Evolutionary conservation across 1,284 basidiomycete species (phyloP), one percentile per base, ranked within the genome.

Genomic region (Boletus semigastroideus): DNA sequence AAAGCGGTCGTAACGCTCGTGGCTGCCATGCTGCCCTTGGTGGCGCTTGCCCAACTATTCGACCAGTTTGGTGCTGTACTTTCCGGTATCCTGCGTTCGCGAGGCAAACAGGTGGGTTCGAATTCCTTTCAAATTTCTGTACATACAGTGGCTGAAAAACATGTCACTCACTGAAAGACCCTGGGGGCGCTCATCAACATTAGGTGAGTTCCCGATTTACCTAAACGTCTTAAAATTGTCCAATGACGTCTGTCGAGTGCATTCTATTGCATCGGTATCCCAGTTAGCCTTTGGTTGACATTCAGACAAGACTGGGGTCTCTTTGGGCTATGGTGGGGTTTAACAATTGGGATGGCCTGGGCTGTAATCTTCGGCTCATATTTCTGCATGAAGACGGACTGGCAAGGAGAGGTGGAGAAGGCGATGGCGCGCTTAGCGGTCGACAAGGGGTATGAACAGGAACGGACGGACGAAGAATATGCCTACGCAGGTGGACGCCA

Each of bases 11-110:
- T 86, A 30, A 51, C 58, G 5, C 72, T 90, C 14, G 89, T 92
- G 20, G 83, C 89, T 5, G 69, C 76, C 0, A 86, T 94, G 51
- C 70, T 95, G 39, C 90, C 92, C 0, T 63, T 90, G n/a, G 75
- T 87, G 5, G 84, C 90, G 10, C 77, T 92, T 33, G 91, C 92
- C 77, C 90, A 93, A 63, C 79, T 92, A 2, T 83, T 86, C 53
- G 93, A 95, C 59, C 86, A 85, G 12, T 77, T 85, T 16, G 72
- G 77, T 11, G 87, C 82, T 1, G 83, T 92, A 7, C 79, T 85
- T 1, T 80, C 79, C 13, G 90, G 92, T 3, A 82, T 95, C 56
- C 72, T 96, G 41, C 80, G 93, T 40, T 84, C 91, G 1, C 74
- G 83, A 25, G 92, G 92, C 2, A 86, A 88, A 68, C 86, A 86